Evolutionary conservation across 129 eudicot species (phyloP).

Genomic region (Deinandra increscens): DNA sequence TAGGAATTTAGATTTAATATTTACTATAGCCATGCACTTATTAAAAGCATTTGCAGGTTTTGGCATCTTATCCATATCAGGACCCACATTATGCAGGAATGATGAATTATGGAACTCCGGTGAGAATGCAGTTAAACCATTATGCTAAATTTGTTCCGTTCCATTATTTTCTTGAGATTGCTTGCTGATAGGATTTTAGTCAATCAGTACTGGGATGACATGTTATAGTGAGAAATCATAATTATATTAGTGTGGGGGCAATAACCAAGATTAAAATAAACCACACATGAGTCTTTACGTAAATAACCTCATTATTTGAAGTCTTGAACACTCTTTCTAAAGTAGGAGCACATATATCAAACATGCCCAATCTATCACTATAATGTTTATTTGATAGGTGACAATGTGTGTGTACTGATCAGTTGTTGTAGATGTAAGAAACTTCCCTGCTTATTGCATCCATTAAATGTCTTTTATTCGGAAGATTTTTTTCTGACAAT

Average conservation of each 20-base stretch:
- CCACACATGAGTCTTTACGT: neutral
- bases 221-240: neutral
- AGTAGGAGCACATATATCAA: neutral
- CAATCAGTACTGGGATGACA: neutral
- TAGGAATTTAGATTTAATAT: conserved; percentile 1
- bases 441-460: neutral
- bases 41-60: conserved; percentile 37
- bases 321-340: neutral
- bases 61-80: conserved; percentile 59
- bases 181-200: neutral
- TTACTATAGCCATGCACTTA: neutral
- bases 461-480: neutral
- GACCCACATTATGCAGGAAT: conserved; percentile 62
- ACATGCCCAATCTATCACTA: neutral
- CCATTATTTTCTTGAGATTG: conserved; percentile 1
- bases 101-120: conserved; percentile 60
- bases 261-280: neutral
- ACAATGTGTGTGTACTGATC: neutral
- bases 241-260: neutral
- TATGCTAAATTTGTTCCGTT: neutral
- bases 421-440: neutral
- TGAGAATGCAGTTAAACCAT: conserved; percentile 22
- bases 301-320: neutral
- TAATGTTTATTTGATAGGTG: neutral
- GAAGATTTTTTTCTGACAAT: conserved; percentile 4